A percentile compares a stretch with the other conserved stretches of the same genome.
These are phyloP conservation scores for Bipolaris victoriae DNA, from an alignment of 2,329 filamentous ascomycete genomes.

Conservation along the genomic window DNA sequence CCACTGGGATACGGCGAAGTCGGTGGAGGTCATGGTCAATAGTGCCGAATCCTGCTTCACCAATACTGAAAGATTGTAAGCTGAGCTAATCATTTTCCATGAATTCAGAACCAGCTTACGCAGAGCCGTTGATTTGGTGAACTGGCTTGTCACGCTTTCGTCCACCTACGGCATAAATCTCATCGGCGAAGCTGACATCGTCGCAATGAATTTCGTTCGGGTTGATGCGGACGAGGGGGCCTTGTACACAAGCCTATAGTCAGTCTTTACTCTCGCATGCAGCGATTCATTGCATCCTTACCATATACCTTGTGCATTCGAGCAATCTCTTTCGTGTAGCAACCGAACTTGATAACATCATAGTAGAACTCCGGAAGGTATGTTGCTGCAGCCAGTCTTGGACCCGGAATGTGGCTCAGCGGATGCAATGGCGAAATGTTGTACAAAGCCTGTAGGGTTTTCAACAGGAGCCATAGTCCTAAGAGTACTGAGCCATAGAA, in stretches of 20 bases:
- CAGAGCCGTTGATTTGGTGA: conserved; percentile 36
- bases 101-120: conserved; percentile 14
- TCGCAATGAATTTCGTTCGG: conserved; percentile 42
- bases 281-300: conserved; percentile 8
- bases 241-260: conserved; percentile 16
- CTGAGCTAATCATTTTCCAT: not conserved
- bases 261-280: not conserved
- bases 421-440: conserved; percentile 39
- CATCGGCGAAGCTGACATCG: conserved; percentile 39
- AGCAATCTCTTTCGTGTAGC: conserved; percentile 43
- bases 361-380: conserved; percentile 47
- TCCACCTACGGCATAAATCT: conserved; percentile 38
- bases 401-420: conserved; percentile 41
- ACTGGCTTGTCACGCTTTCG: conserved; percentile 34
- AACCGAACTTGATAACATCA: conserved; percentile 41
- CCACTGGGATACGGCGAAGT: conserved; percentile 38
- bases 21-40: conserved; percentile 43
- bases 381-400: conserved; percentile 44
- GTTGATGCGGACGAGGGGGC: conserved; percentile 44
- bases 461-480: conserved; percentile 22
- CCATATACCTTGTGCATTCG: conserved; percentile 48
- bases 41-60: conserved; percentile 31
- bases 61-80: conserved; percentile 18
- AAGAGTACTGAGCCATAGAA: conserved; percentile 8
- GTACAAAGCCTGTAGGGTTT: conserved; percentile 28